Conservation (phyloP, 768 basidiomycete species). For the Lactifluus pinguis region DNA sequence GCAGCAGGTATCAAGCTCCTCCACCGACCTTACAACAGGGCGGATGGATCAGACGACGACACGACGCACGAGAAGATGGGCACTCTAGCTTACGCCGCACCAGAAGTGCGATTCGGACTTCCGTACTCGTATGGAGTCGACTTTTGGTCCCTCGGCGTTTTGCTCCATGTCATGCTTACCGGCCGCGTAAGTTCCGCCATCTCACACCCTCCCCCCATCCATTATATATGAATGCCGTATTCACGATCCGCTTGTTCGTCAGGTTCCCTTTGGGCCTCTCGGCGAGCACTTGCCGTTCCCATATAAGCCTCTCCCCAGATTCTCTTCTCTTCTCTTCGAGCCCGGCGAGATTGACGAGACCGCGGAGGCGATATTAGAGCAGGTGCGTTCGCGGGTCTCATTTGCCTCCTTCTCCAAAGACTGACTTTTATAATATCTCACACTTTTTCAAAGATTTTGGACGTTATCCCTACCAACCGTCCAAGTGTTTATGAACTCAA, state of each 20-base stretch:
- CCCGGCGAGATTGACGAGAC: constrained; percentile 16
- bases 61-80: constrained; percentile 13
- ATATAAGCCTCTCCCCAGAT: neutral
- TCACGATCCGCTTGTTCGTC: neutral
- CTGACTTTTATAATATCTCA: neutral
- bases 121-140: constrained; percentile 19
- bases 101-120: constrained; percentile 16
- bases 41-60: neutral
- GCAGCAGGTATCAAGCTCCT: neutral
- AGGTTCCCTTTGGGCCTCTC: constrained; percentile 18
- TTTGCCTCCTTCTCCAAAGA: no score
- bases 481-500: constrained; percentile 14
- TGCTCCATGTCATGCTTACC: constrained; percentile 18
- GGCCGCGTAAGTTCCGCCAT: constrained; percentile 12
- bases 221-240: neutral
- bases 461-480: constrained; percentile 7
- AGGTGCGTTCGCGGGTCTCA: neutral
- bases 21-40: constrained; percentile 9
- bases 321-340: neutral
- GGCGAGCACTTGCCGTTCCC: constrained; percentile 8
- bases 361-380: constrained; percentile 10
- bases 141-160: constrained; percentile 19
- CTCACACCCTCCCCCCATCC: no score
- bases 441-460: neutral
- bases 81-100: constrained; percentile 16